Evolutionary conservation across 2,329 filamentous ascomycete genomes (phyloP).

Genomic region (Colletotrichum sp.): DNA sequence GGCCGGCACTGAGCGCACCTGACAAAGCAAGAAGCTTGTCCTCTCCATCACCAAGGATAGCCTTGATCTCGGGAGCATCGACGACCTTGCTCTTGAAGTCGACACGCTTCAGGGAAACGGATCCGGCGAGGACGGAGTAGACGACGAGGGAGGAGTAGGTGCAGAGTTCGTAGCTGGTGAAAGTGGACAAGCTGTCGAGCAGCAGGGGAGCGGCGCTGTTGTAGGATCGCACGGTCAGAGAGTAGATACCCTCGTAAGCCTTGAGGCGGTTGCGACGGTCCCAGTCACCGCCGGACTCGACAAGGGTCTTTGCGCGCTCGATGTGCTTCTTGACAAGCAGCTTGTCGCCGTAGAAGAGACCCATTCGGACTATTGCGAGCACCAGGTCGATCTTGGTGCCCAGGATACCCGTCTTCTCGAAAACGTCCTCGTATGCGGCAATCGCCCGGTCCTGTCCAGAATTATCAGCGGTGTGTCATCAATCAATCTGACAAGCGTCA

Average conservation of each 20-base stretch:
- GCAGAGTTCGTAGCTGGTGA: constrained; percentile 98
- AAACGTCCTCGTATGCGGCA: constrained; percentile 87
- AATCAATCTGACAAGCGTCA: background rate
- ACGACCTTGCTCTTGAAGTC: constrained; percentile 99
- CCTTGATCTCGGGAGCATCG: constrained; percentile 97
- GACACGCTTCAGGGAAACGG: constrained; percentile 91
- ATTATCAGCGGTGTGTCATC: constrained; percentile 15
- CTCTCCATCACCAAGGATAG: constrained; percentile 88
- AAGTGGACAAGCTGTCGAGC: constrained; percentile 95
- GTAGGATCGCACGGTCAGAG: constrained; percentile 91
- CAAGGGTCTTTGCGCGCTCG: constrained; percentile 85
- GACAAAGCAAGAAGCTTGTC: constrained; percentile 85
- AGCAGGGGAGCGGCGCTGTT: constrained; percentile 88
- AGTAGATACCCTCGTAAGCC: constrained; percentile 94
- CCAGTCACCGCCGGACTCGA: constrained; percentile 97
- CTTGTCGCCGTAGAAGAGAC: constrained; percentile 95
- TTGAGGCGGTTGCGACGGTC: constrained; percentile 97
- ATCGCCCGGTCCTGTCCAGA: constrained; percentile 84
- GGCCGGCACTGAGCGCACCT: constrained; percentile 81
- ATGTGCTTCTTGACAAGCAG: constrained; percentile 91
- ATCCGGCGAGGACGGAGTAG: constrained; percentile 94
- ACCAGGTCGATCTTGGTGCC: constrained; percentile 98
- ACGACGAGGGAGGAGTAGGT: constrained; percentile 94
- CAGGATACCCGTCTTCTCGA: constrained; percentile 96
- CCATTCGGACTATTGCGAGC: constrained; percentile 93